Conservation (phyloP, 495 filamentous ascomycete genomes). For the Aspergillus wentii region DNA sequence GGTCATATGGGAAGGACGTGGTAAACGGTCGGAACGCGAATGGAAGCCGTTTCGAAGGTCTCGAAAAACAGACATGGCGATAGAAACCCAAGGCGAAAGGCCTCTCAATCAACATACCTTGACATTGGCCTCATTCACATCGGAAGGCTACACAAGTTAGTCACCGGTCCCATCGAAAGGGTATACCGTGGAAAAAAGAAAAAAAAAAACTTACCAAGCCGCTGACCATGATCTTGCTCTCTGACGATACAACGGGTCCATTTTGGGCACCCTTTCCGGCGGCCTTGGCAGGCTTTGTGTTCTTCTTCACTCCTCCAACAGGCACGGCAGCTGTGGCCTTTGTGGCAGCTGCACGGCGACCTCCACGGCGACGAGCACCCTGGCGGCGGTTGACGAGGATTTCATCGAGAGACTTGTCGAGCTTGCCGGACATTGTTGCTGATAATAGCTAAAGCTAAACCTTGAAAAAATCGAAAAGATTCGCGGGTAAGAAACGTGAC, state of each 20-base stretch:
- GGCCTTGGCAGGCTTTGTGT: slow-evolving; percentile 55
- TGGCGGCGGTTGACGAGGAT: slow-evolving; percentile 76
- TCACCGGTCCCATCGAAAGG: slow-evolving; percentile 1
- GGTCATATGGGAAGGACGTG: slow-evolving; percentile 22
- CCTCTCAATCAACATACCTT: slow-evolving; percentile 95
- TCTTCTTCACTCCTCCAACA: slow-evolving; percentile 86
- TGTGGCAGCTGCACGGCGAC: slow-evolving; percentile 46
- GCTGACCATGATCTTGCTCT: slow-evolving; percentile 96
- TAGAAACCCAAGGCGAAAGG: slow-evolving; percentile 48
- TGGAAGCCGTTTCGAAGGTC: slow-evolving; percentile 34
- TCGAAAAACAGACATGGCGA: slow-evolving; percentile 47
- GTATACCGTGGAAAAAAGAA: no score
- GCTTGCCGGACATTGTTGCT: slow-evolving; percentile 77
- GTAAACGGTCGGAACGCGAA: slow-evolving; percentile 27
- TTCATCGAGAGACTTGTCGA: slow-evolving; percentile 93
- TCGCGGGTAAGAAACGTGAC: no score
- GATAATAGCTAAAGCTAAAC: no score
- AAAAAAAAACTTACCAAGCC: slow-evolving; percentile 72
- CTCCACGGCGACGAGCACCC: slow-evolving; percentile 48
- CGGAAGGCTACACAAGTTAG: slow-evolving; percentile 73
- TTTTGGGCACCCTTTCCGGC: slow-evolving; percentile 60
- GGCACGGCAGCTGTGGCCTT: slow-evolving; percentile 57
- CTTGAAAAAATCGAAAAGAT: no score
- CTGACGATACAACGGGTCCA: slow-evolving; percentile 54
- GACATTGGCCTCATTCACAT: slow-evolving; percentile 92